These are phyloP conservation scores for Clonostachys rosea DNA, from an alignment of 2,329 filamentous ascomycete genomes.

Conservation along the genomic window DNA sequence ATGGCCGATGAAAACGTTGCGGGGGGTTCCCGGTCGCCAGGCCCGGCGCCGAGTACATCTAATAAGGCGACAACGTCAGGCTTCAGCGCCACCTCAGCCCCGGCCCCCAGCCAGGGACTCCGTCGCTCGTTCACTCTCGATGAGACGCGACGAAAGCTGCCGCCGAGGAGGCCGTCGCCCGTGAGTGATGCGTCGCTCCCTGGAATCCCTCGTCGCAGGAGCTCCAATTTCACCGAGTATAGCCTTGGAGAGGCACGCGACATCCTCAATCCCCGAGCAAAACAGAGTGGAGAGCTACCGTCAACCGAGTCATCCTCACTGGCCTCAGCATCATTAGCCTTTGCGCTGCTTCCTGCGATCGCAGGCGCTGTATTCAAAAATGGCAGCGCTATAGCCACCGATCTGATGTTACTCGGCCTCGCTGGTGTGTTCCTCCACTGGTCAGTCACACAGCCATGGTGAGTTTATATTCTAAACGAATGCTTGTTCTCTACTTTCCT, in stretches of 20 bases:
- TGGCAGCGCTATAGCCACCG: slow-evolving; percentile 78
- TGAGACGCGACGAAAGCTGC: slow-evolving; percentile 19
- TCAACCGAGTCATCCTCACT: slow-evolving; percentile 60
- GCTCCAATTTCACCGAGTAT: slow-evolving; percentile 75
- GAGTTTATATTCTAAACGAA: slow-evolving; percentile 17
- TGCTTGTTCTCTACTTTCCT: neutral
- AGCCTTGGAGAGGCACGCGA: slow-evolving; percentile 67
- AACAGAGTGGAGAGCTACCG: slow-evolving; percentile 24
- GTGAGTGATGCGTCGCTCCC: slow-evolving; percentile 13
- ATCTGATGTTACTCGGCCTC: slow-evolving; percentile 74
- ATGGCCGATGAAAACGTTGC: neutral
- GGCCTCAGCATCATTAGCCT: slow-evolving; percentile 75
- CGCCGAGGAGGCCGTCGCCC: slow-evolving; percentile 11
- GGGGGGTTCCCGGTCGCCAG: slow-evolving; percentile 1
- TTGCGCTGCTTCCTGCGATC: slow-evolving; percentile 82
- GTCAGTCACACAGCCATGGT: slow-evolving; percentile 90
- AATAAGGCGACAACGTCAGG: neutral
- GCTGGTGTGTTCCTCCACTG: slow-evolving; percentile 87
- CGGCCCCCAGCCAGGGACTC: slow-evolving; percentile 23
- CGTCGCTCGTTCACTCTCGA: slow-evolving; percentile 35
- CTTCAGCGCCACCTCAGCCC: neutral
- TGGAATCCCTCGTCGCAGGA: slow-evolving; percentile 50
- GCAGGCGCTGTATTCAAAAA: slow-evolving; percentile 81
- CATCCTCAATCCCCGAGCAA: slow-evolving; percentile 51
- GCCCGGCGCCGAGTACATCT: slow-evolving; percentile 1